Percentiles rank a stretch among this genome's conserved stretches.
Evolutionary conservation across 495 filamentous ascomycete species (phyloP).

Genomic region (Penicillium maclennaniae): DNA sequence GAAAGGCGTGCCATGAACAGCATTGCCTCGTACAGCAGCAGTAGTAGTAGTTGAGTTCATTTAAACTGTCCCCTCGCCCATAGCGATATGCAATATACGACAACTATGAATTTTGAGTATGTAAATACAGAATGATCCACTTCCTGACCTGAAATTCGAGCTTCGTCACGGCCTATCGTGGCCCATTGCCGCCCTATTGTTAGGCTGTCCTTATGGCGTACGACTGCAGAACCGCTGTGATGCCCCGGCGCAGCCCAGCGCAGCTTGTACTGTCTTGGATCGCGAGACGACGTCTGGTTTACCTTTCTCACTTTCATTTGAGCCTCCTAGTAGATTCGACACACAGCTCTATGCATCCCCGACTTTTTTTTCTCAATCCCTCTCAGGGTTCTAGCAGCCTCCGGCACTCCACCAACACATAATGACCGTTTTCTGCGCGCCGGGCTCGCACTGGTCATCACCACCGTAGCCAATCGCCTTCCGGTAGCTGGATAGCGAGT

Average conservation of each 20-base stretch:
- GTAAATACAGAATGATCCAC: neutral
- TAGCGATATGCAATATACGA: neutral
- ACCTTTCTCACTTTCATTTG: conserved; percentile 24
- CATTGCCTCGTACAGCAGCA: too few relatives aligned
- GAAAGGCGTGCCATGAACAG: too few relatives aligned
- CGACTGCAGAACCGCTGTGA: conserved; percentile 29
- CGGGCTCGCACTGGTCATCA: neutral
- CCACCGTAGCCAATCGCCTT: conserved; percentile 1
- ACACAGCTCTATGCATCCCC: conserved; percentile 20
- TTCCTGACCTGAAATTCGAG: conserved; percentile 22
- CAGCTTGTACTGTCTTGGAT: conserved; percentile 20
- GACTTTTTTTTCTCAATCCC: neutral
- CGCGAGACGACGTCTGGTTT: conserved; percentile 19
- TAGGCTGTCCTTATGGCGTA: conserved; percentile 28
- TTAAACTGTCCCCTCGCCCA: neutral
- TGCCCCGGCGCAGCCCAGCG: conserved; percentile 29
- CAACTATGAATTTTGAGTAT: neutral
- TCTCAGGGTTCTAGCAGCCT: neutral
- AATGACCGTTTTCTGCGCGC: neutral
- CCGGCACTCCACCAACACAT: neutral
- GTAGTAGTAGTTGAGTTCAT: too few relatives aligned
- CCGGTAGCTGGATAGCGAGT: conserved; percentile 5
- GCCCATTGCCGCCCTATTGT: conserved; percentile 21
- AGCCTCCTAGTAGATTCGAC: conserved; percentile 25
- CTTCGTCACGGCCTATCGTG: conserved; percentile 29